Evolutionary conservation across 805 yeast genomes (phyloP).

Genomic region (Saturnispora zaruensis): DNA sequence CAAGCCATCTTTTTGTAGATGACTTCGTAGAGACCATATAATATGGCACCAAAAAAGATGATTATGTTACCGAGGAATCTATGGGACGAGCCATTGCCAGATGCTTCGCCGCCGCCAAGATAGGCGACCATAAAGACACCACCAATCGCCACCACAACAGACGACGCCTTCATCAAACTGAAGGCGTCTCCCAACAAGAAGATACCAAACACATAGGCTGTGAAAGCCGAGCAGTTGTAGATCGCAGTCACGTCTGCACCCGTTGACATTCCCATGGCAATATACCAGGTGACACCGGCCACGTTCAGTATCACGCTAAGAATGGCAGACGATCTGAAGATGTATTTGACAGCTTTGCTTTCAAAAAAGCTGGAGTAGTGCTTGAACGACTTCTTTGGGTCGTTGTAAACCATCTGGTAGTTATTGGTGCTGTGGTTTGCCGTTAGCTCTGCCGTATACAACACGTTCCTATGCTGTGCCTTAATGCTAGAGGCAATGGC

Average conservation of each 20-base stretch:
- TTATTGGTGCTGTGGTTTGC: conserved; percentile 21
- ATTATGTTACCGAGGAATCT: conserved; percentile 61
- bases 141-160: conserved; percentile 62
- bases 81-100: conserved; percentile 38
- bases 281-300: conserved; percentile 82
- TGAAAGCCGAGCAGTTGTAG: conserved; percentile 82
- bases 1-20: conserved; percentile 68
- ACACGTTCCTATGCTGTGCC: conserved; percentile 36
- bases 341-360: conserved; percentile 42
- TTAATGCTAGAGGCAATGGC: conserved; percentile 31
- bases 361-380: conserved; percentile 28
- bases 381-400: conserved; percentile 24
- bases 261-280: conserved; percentile 71
- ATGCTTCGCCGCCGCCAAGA: conserved; percentile 32
- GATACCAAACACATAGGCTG: conserved; percentile 78
- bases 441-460: conserved; percentile 30
- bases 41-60: conserved; percentile 63
- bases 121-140: conserved; percentile 81
- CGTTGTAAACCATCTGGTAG: conserved; percentile 25
- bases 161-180: conserved; percentile 49
- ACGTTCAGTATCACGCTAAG: conserved; percentile 53
- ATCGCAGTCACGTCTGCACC: conserved; percentile 86
- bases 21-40: conserved; percentile 80
- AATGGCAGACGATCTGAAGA: conserved; percentile 34
- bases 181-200: conserved; percentile 62